Conservation (phyloP, 202 grass and related monocot species). For the Cymbopogon flexuosus region DNA sequence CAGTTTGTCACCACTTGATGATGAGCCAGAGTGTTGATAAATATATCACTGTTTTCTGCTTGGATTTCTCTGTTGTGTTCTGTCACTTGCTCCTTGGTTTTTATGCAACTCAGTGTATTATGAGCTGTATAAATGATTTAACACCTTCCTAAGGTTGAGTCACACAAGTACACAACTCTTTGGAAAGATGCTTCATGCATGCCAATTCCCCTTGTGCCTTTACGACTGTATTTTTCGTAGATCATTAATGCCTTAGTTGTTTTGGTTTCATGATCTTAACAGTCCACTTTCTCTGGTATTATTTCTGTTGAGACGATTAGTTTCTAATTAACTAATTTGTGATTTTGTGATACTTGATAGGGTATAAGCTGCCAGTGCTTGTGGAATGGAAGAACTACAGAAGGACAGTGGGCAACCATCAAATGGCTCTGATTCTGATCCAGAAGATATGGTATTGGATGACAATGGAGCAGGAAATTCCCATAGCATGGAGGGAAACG, state of each 20-base stretch:
- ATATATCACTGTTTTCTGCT: not conserved
- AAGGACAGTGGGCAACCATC: conserved; percentile 23
- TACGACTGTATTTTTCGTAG: not conserved
- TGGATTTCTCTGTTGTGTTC: not conserved
- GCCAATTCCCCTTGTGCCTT: not conserved
- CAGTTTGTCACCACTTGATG: not conserved
- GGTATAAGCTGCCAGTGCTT: conserved; percentile 1
- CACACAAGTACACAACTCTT: not conserved
- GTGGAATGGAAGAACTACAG: conserved; percentile 30
- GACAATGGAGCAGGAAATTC: not conserved
- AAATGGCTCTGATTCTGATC: conserved; percentile 30
- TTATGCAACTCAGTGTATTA: not conserved
- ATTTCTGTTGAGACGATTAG: conserved; percentile 4
- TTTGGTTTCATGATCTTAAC: not conserved
- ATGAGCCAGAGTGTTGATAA: too few relatives aligned
- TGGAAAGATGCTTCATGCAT: not conserved
- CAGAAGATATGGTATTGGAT: conserved; percentile 33
- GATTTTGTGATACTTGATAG: conserved; percentile 27
- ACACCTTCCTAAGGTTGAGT: not conserved
- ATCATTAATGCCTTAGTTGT: not conserved
- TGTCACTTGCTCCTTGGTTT: not conserved
- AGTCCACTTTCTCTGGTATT: not conserved
- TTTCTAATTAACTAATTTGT: not conserved
- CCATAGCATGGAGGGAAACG: conserved; percentile 19
- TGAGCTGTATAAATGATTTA: not conserved